phyloP scores from a whole-genome alignment of 2,329 filamentous ascomycete genomes.

The Aspergillus japonicus region DNA sequence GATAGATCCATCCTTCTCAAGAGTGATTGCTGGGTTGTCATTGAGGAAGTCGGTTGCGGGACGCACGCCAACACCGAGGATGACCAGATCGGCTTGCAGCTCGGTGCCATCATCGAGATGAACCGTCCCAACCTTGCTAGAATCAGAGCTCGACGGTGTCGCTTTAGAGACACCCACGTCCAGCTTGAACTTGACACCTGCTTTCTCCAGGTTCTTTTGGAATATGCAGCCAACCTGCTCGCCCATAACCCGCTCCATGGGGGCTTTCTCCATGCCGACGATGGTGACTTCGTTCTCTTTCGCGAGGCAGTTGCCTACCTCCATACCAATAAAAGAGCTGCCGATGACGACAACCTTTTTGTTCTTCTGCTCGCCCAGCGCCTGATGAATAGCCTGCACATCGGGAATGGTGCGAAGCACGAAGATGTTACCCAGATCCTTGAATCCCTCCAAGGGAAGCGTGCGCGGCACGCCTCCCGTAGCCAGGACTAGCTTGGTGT shows the following conservation, averaged over 20 bases:
- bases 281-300: constrained; percentile 82
- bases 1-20: constrained; percentile 84
- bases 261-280: constrained; percentile 82
- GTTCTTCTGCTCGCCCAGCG: constrained; percentile 72
- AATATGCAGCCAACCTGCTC: constrained; percentile 76
- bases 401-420: constrained; percentile 75
- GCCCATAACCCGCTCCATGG: constrained; percentile 84
- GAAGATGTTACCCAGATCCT: constrained; percentile 84
- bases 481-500: constrained; percentile 86
- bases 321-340: constrained; percentile 97
- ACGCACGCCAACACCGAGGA: constrained; percentile 84
- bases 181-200: constrained; percentile 86
- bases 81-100: constrained; percentile 82
- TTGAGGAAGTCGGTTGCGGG: constrained; percentile 82
- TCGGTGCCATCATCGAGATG: constrained; percentile 80
- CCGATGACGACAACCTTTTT: constrained; percentile 94
- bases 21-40: constrained; percentile 65
- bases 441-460: constrained; percentile 81
- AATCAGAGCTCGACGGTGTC: constrained; percentile 64
- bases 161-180: constrained; percentile 79
- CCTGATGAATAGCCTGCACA: constrained; percentile 71
- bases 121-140: constrained; percentile 74
- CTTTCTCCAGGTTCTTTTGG: constrained; percentile 74
- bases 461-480: constrained; percentile 76
- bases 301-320: constrained; percentile 79